Percentiles rank a stretch among this genome's conserved stretches.
These are phyloP conservation scores for Plasmodium gonderi DNA, from an alignment of 169 alveolate species.

Conservation along the genomic window DNA sequence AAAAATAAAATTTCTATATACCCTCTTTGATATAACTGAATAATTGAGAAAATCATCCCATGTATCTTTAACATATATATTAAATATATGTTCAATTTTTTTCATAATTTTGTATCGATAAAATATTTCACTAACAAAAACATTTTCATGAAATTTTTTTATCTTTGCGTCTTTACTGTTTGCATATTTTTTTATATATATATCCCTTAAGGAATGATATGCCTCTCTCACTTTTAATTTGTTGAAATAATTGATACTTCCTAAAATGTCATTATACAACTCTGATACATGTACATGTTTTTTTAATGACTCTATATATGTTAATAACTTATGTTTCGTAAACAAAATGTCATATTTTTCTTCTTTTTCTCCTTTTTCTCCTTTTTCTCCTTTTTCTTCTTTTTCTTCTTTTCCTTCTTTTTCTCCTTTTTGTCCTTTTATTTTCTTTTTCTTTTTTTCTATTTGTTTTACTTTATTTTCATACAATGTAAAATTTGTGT, in stretches of 20 bases:
- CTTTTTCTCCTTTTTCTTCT: neutral
- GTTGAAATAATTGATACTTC: slow-evolving; percentile 36
- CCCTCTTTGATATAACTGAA: slow-evolving; percentile 27
- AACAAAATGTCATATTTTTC: slow-evolving; percentile 1
- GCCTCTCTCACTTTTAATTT: slow-evolving; percentile 23
- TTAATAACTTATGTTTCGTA: neutral
- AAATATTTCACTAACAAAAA: slow-evolving; percentile 53
- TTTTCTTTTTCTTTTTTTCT: slow-evolving; percentile 23
- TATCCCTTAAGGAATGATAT: neutral
- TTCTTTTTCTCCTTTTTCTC: neutral
- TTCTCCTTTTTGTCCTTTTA: neutral
- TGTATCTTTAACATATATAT: neutral
- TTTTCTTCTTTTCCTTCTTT: neutral
- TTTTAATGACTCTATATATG: slow-evolving; percentile 5
- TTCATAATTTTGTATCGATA: slow-evolving; percentile 63
- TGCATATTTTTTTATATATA: slow-evolving; percentile 24
- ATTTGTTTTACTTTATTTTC: slow-evolving; percentile 43
- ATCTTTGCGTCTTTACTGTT: neutral
- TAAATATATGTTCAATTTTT: slow-evolving; percentile 45
- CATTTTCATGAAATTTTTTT: slow-evolving; percentile 28
- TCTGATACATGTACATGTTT: slow-evolving; percentile 5
- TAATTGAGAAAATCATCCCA: neutral
- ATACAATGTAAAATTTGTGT: slow-evolving; percentile 25
- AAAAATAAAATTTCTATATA: neutral
- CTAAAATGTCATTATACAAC: slow-evolving; percentile 33